Evolutionary conservation across 2,329 filamentous ascomycete genomes (phyloP), one percentile per base, ranked within the genome.

Genomic region (Huntiella abstrusa): DNA sequence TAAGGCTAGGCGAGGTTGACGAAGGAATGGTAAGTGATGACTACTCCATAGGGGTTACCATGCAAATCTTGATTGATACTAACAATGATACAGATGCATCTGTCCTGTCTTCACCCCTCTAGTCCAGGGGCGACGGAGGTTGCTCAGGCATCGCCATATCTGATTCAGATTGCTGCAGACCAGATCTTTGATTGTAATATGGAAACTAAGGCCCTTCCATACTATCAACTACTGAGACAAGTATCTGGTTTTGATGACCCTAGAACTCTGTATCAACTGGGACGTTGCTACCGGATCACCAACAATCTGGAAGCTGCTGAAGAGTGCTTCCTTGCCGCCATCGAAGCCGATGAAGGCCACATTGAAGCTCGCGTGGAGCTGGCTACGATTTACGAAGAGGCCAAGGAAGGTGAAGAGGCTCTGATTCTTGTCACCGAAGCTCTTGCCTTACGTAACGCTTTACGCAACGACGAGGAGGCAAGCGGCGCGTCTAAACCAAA

Each of bases 311-410:
- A 74, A 32, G 75, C 80, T 34, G 86, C 87, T 0, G 80, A 88
- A 55, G 76, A 82, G 52, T 82, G 76, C 56, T 91, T 87, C 54
- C 70, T 84, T 17, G 74, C 74, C 2, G 75, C 87, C 8, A 75
- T 85, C 34, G 75, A 84, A 44, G 70, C 76, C 49, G 81, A 92
- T 51, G 66, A 77, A 39, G 67, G 75, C 36, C 77, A 80, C 49
- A 76, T 88, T 41, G 79, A 86, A 51, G 83, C 84, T 35, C 78
- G 84, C 35, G 75, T 83, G 28, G 75, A 84, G 54, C 67, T 95
- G 7, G 84, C 84, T 10, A 86, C 82, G 55, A 75, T 95, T 59
- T 94, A 92, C 56, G 84, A 92, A 58, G 75, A 71, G 52, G 71
- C 72, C 39, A 77, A 77, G 51, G 75, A 80, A 62, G 76, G 73